phyloP scores from a whole-genome alignment of 805 yeast species.

The Blastobotrys terrestris region DNA sequence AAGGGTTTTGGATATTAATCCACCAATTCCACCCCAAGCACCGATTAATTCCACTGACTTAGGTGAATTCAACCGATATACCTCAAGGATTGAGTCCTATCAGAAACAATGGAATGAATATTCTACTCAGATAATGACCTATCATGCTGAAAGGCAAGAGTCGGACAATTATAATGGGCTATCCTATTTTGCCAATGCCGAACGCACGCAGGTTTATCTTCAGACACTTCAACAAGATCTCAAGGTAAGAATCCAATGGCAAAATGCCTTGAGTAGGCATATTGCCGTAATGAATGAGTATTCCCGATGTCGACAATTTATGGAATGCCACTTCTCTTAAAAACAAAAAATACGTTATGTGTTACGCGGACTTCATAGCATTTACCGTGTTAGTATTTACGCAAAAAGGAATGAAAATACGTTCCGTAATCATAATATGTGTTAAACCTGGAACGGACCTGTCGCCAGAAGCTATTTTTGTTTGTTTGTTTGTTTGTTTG shows the following conservation, averaged over 20 bases:
- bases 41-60: conserved; percentile 11
- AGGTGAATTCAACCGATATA: conserved; percentile 15
- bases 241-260: conserved; percentile 19
- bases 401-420: too few relatives aligned
- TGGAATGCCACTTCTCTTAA: neutral
- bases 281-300: neutral
- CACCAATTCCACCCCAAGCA: conserved; percentile 21
- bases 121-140: conserved; percentile 16
- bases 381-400: too few relatives aligned
- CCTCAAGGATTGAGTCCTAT: conserved; percentile 17
- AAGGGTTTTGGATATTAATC: conserved; percentile 15
- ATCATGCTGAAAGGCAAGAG: conserved; percentile 20
- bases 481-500: too few relatives aligned
- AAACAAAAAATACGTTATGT: neutral
- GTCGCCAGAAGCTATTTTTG: too few relatives aligned
- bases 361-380: too few relatives aligned
- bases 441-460: too few relatives aligned
- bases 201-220: conserved; percentile 15
- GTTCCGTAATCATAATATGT: too few relatives aligned
- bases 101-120: conserved; percentile 23
- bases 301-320: conserved; percentile 1
- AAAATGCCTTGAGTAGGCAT: conserved; percentile 17
- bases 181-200: conserved; percentile 10
- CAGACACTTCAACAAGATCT: conserved; percentile 23
- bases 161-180: conserved; percentile 19